Evolutionary conservation across 768 basidiomycete species (phyloP).

Genomic region (Boletus rubropictus): DNA sequence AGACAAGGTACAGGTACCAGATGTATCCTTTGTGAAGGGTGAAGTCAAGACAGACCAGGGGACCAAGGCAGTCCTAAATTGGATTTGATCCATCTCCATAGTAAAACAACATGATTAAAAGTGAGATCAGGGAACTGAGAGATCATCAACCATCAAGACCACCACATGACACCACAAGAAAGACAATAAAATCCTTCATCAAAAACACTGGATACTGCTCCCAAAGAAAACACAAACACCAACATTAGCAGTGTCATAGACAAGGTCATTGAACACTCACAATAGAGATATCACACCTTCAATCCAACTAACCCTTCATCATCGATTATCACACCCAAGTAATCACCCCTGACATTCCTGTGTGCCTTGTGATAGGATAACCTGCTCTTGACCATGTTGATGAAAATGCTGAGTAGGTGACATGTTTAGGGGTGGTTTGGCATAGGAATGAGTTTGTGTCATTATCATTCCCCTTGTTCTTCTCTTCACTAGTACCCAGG

Average conservation of each 20-base stretch:
- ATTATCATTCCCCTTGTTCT: not conserved
- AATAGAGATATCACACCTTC: slow-evolving; percentile 27
- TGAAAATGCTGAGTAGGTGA: slow-evolving; percentile 22
- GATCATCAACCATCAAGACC: too few species aligned
- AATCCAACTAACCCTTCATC: slow-evolving; percentile 38
- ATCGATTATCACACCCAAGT: slow-evolving; percentile 40
- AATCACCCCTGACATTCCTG: slow-evolving; percentile 22
- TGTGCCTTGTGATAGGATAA: slow-evolving; percentile 30
- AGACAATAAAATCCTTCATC: slow-evolving; percentile 24
- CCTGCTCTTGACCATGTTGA: slow-evolving; percentile 20
- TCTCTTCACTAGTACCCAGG: not conserved
- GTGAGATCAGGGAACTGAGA: too few species aligned
- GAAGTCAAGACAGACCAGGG: too few species aligned
- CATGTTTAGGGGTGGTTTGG: not conserved
- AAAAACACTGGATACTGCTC: slow-evolving; percentile 23
- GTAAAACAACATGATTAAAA: too few species aligned
- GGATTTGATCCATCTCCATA: too few species aligned
- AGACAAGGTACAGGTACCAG: too few species aligned
- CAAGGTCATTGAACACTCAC: not conserved
- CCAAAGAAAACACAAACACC: not conserved
- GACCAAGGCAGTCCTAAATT: too few species aligned
- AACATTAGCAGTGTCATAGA: too few species aligned
- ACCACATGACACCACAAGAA: too few species aligned
- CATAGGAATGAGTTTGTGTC: not conserved
- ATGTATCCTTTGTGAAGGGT: too few species aligned